phyloP scores from a whole-genome alignment of 116 monocot species.

The Dioscorea cayenensis region DNA sequence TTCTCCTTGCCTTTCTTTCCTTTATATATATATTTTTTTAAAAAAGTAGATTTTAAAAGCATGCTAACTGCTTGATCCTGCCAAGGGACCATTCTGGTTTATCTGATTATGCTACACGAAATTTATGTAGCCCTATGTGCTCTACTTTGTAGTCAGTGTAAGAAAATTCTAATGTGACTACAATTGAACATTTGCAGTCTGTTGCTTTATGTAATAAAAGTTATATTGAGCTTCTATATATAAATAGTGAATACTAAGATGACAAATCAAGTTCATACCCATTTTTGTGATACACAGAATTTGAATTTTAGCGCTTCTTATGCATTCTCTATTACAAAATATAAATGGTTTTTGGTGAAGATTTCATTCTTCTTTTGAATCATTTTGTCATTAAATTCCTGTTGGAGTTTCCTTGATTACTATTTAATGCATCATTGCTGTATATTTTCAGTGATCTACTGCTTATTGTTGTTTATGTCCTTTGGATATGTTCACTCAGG shows the following conservation, averaged over 20 bases:
- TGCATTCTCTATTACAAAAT: not conserved
- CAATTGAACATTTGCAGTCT: no score
- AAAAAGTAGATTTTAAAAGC: not conserved
- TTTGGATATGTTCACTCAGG: constrained; percentile 27
- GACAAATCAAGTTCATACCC: not conserved
- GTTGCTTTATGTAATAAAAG: no score
- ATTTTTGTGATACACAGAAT: not conserved
- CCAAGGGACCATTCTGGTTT: not conserved
- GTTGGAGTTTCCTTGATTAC: not conserved
- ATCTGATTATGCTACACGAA: not conserved
- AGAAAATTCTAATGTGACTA: no score
- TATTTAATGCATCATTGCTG: constrained; percentile 9
- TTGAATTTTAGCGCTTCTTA: not conserved
- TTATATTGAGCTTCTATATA: no score
- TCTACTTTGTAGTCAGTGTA: not conserved
- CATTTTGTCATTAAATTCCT: not conserved
- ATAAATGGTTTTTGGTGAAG: not conserved
- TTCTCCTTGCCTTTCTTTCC: not conserved
- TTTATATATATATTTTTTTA: not conserved
- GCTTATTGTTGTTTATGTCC: constrained; percentile 3
- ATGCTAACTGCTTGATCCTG: not conserved
- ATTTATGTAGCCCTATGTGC: not conserved
- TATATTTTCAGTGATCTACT: not conserved
- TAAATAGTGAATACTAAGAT: not conserved
- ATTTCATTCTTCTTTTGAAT: not conserved